Conservation (phyloP, 345 rosid species). For the Eucalyptus coolabah region DNA sequence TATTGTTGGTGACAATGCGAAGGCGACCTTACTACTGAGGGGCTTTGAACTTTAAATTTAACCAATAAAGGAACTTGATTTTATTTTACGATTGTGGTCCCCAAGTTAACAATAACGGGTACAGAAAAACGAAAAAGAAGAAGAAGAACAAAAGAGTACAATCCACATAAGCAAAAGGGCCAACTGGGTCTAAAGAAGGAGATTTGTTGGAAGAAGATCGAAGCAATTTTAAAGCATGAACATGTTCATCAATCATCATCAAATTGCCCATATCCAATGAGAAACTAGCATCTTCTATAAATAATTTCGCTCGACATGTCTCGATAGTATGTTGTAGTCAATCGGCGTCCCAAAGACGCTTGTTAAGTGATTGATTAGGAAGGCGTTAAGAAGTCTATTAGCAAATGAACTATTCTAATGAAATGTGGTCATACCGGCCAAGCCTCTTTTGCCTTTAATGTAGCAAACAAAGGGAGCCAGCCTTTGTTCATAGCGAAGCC, state of each 20-base stretch:
- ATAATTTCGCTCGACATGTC: neutral
- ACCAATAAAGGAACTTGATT: neutral
- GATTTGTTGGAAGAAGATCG: neutral
- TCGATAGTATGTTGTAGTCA: neutral
- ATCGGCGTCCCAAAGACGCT: neutral
- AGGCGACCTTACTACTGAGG: neutral
- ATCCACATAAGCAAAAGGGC: neutral
- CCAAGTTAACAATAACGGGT: neutral
- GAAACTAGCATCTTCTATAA: neutral
- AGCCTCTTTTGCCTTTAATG: neutral
- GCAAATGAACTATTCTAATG: neutral
- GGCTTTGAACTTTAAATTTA: neutral
- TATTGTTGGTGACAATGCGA: neutral
- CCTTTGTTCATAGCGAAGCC: neutral
- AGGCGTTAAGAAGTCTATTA: neutral
- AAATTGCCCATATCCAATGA: neutral
- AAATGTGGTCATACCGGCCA: neutral
- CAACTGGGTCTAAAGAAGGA: neutral
- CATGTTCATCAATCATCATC: neutral
- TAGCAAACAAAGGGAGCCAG: neutral
- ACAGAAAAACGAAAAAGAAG: neutral
- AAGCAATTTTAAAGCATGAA: neutral
- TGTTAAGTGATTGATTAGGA: neutral
- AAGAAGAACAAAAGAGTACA: accelerated
- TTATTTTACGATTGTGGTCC: neutral